Base-by-base conservation (phyloP, 2,329 filamentous ascomycete species). In the Pyrenophora seminiperda region DNA sequence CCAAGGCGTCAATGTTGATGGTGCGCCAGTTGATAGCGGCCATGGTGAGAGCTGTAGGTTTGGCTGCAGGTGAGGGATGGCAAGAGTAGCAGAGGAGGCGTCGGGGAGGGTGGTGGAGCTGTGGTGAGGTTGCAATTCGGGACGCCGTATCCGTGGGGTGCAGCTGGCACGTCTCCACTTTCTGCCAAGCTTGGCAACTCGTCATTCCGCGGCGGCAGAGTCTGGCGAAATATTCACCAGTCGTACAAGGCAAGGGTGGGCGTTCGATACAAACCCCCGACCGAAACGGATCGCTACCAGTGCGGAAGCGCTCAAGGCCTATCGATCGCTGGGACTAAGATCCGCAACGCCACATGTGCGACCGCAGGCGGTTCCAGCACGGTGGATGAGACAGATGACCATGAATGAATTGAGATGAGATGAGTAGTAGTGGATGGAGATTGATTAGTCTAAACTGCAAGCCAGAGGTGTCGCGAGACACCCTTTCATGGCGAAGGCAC, bases 1-100 rank as follows among this genome's bases (percentile, higher is more conserved):
- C 89, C 66, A 96, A 83, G 63, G 88, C 87, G 73, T 97, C 92
- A 74, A 97, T 88, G 82, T 97, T 91, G 81, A 97, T 94, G 61
- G 91, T 96, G 75, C 92, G 90, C 78, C 83, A 87, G 73, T 87
- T 86, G 75, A 83, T 73, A 46, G 72, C 66, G 33, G 77, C 74
- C 77, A 78, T 79, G 53, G 53, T 57, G 63, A 51, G 30, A 39
- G 55, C 29, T 40, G 40, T 13, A 14, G 11, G 34, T 20, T 14
- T 30, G 7, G 48, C 10, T 27, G 24, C 24, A 32, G 31, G 47
- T 20, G 44, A 41, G 32, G 39, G 13, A 18, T 37, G 39, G 27
- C 30, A 50, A 13, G 11, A 11, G 10, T 17, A 22, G 14, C 15
- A 20, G 31, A 17, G 30, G 38, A 18, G 55, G 48, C 41, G 56